Conservation (phyloP, 2,329 filamentous ascomycete species). For the Xylariales sp. region DNA sequence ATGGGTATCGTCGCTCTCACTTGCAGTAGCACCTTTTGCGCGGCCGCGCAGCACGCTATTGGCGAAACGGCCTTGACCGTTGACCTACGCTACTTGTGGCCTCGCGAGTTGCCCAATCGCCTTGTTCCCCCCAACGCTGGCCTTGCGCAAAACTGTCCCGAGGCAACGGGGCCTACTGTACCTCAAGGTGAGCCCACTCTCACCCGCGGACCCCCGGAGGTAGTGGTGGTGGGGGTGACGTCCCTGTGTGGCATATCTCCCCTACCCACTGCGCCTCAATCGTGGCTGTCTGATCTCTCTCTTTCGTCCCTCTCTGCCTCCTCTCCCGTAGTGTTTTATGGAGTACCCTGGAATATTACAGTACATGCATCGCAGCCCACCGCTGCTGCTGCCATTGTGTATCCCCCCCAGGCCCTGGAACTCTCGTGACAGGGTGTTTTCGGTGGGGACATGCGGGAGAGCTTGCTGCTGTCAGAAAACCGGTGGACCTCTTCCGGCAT, state of each 20-base stretch:
- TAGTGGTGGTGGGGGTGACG: too few species aligned
- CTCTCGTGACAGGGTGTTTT: too few species aligned
- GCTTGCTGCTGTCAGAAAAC: too few species aligned
- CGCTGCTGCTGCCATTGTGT: too few species aligned
- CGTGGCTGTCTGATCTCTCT: background rate
- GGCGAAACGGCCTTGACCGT: background rate
- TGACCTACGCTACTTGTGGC: background rate
- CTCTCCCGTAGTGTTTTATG: background rate
- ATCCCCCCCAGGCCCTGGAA: too few species aligned
- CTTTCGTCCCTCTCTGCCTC: background rate
- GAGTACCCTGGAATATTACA: background rate
- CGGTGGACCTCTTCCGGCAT: too few species aligned
- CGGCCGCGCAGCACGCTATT: background rate
- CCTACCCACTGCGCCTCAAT: background rate
- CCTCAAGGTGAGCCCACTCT: background rate
- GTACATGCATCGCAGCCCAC: too few species aligned
- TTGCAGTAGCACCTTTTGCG: background rate
- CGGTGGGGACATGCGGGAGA: too few species aligned
- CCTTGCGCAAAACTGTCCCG: too few species aligned
- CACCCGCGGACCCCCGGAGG: background rate
- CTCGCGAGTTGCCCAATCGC: background rate
- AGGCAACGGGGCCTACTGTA: background rate
- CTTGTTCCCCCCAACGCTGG: background rate
- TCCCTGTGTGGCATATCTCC: background rate
- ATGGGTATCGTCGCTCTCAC: background rate